A percentile compares a stretch with the other conserved stretches of the same genome.
Evolutionary conservation across 75 land plant species (phyloP).

Genomic region (Azolla pinnata): DNA sequence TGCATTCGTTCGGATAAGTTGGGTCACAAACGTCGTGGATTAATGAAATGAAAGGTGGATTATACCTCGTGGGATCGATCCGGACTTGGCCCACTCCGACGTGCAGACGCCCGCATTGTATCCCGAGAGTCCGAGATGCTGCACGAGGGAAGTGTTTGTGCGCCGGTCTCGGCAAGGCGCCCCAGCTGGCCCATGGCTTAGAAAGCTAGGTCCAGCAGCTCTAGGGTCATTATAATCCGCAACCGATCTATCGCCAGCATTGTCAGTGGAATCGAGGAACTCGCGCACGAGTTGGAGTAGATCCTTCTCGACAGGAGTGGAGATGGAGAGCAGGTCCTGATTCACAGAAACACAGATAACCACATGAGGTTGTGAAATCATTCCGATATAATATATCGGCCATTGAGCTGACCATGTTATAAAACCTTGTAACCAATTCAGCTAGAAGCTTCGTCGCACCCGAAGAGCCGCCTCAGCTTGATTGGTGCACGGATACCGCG

Average conservation of each 20-base stretch:
- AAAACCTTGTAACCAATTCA: neutral
- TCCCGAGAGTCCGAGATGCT: constrained; percentile 44
- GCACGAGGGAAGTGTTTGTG: constrained; percentile 36
- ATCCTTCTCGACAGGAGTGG: constrained; percentile 29
- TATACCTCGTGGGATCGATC: constrained; percentile 77
- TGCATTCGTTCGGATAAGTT: neutral
- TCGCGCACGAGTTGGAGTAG: constrained; percentile 36
- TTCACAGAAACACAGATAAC: neutral
- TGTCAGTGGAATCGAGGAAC: constrained; percentile 30
- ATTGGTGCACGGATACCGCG: constrained; percentile 3
- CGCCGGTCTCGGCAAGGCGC: constrained; percentile 52
- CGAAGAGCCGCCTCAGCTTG: neutral
- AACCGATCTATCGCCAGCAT: constrained; percentile 37
- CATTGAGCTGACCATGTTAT: neutral
- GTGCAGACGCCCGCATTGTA: constrained; percentile 75
- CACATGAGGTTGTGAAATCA: neutral
- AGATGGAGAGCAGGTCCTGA: neutral
- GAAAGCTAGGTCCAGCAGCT: no score
- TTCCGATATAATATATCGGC: no score
- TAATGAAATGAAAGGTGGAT: neutral
- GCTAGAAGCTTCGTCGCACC: neutral
- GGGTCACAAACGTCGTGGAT: neutral
- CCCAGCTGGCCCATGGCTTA: no score
- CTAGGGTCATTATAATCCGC: constrained; percentile 10
- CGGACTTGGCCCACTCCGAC: constrained; percentile 54